These are phyloP conservation scores for Lactifluus volemus DNA, from an alignment of 768 basidiomycete genomes.

Conservation along the genomic window DNA sequence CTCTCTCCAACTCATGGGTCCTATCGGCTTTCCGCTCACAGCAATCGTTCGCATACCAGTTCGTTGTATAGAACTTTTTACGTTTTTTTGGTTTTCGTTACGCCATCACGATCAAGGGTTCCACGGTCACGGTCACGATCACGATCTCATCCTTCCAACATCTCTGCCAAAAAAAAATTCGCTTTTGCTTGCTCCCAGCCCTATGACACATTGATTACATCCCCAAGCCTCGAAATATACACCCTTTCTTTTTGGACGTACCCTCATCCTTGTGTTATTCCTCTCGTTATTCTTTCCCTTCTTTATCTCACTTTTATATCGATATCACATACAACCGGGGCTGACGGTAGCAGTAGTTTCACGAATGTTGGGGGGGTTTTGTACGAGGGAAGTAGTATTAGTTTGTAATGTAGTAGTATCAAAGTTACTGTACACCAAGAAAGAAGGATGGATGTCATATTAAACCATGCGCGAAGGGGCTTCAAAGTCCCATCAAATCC, in stretches of 20 bases:
- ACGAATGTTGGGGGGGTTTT: background rate
- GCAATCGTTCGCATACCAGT: constrained; percentile 9
- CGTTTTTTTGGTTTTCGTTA: background rate
- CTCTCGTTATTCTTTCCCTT: constrained; percentile 9
- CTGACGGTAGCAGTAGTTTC: background rate
- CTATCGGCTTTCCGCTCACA: constrained; percentile 3
- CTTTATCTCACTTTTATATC: background rate
- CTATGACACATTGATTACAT: background rate
- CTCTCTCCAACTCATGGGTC: background rate
- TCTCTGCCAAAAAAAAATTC: background rate
- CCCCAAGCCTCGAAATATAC: background rate
- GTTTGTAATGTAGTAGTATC: constrained; percentile 19
- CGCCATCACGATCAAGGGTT: background rate
- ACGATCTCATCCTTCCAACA: constrained; percentile 1
- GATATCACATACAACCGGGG: background rate
- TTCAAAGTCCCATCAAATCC: too few species aligned
- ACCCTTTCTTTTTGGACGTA: background rate
- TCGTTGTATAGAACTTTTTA: constrained; percentile 11
- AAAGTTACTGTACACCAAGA: background rate
- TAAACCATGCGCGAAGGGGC: too few species aligned
- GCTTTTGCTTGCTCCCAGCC: background rate
- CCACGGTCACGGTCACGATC: background rate
- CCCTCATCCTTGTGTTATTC: constrained; percentile 6
- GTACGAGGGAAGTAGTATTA: constrained; percentile 9
- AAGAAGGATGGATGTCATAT: background rate